Evolutionary conservation across 2,329 filamentous ascomycete species (phyloP).

Genomic region (Botryotinia calthae): DNA sequence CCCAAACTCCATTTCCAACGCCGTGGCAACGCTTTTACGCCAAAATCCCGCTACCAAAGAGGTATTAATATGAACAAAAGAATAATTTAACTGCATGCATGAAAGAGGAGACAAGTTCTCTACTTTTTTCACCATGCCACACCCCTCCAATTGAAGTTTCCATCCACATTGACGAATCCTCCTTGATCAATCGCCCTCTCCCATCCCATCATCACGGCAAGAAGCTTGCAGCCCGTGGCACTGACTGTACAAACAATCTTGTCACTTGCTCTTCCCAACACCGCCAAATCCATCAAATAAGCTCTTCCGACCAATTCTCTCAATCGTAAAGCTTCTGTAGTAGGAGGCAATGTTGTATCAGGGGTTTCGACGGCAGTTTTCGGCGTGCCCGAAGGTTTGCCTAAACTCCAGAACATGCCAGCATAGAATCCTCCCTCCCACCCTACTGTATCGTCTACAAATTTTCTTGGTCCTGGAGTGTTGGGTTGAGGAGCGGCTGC

Average conservation of each 20-base stretch:
- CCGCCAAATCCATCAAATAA: constrained; percentile 76
- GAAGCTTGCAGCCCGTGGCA: constrained; percentile 66
- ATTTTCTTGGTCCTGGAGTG: constrained; percentile 56
- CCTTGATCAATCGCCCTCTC: constrained; percentile 59
- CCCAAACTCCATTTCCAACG: constrained; percentile 2
- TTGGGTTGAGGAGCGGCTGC: constrained; percentile 33
- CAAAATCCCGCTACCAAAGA: background rate
- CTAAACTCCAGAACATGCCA: constrained; percentile 78
- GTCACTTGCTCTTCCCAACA: constrained; percentile 67
- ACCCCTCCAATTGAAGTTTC: constrained; percentile 59
- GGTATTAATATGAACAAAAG: constrained; percentile 4
- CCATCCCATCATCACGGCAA: constrained; percentile 88
- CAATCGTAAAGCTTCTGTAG: constrained; percentile 57
- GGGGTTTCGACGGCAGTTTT: constrained; percentile 38
- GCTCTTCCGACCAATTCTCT: constrained; percentile 75
- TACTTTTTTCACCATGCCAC: constrained; percentile 35
- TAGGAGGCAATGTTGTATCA: constrained; percentile 39
- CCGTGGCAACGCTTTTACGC: constrained; percentile 1
- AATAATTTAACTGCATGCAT: background rate
- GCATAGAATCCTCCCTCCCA: constrained; percentile 89
- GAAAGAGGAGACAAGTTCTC: background rate
- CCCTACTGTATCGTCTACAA: constrained; percentile 73
- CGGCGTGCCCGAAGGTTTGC: constrained; percentile 42
- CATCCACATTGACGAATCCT: constrained; percentile 79
- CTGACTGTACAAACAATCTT: constrained; percentile 74